A percentile compares a stretch with the other conserved stretches of the same genome.
Conservation (phyloP, 2,329 filamentous ascomycete species). For the Aspergillus novoparasiticus region DNA sequence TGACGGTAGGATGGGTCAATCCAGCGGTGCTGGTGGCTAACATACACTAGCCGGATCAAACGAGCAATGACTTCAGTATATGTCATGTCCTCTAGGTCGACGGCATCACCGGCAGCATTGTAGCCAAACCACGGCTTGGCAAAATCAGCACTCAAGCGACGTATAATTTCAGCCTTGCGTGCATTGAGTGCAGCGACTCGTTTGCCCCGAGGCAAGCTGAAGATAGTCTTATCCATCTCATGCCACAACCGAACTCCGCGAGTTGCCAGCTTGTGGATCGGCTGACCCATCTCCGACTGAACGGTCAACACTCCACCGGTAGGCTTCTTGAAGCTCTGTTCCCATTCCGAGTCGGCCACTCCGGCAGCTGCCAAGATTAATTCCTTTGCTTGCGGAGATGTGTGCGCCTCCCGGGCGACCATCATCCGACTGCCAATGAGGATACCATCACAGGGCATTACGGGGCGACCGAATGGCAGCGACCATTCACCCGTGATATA, state of each 20-base stretch:
- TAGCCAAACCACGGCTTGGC: conserved; percentile 93
- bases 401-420: conserved; percentile 90
- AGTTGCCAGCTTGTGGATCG: conserved; percentile 45
- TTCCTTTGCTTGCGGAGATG: conserved; percentile 78
- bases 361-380: conserved; percentile 81
- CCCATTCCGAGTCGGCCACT: conserved; percentile 77
- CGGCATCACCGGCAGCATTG: conserved; percentile 72
- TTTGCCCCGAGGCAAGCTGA: conserved; percentile 17
- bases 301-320: conserved; percentile 93
- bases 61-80: conserved; percentile 81
- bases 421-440: conserved; percentile 92
- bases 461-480: conserved; percentile 78
- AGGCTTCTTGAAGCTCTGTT: conserved; percentile 83
- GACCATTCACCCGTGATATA: conserved; percentile 91
- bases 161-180: conserved; percentile 85
- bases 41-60: conserved; percentile 82
- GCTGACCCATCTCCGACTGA: conserved; percentile 53
- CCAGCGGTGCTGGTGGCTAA: conserved; percentile 84
- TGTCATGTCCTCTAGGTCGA: conserved; percentile 91
- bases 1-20: conserved; percentile 78
- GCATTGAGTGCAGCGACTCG: conserved; percentile 67
- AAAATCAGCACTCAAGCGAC: conserved; percentile 89
- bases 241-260: conserved; percentile 42
- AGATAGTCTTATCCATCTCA: conserved; percentile 36
- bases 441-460: conserved; percentile 93